Conservation (phyloP, 495 filamentous ascomycete genomes). For the Aspergillus haitiensis region DNA sequence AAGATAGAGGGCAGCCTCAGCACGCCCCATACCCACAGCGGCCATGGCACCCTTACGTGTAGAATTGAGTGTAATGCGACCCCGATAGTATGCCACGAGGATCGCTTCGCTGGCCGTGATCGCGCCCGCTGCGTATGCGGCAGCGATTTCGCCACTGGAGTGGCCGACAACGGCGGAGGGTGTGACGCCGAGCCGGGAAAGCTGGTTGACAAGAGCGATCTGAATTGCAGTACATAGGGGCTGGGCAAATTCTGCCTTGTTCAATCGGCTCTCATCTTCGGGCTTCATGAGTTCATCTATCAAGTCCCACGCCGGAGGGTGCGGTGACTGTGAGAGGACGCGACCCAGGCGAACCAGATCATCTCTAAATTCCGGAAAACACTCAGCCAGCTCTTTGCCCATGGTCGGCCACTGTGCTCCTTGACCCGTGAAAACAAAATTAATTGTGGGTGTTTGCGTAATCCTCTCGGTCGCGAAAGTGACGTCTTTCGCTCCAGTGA, state of each 20-base stretch:
- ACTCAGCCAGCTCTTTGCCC: neutral
- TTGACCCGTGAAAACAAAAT: constrained; percentile 12
- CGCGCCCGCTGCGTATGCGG: constrained; percentile 56
- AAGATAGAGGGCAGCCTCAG: constrained; percentile 25
- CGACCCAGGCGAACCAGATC: neutral
- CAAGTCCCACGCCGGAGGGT: neutral
- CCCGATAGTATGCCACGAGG: constrained; percentile 40
- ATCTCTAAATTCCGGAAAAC: neutral
- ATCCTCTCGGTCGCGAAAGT: neutral
- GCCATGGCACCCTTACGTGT: constrained; percentile 30
- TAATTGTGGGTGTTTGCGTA: neutral
- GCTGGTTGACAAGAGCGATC: constrained; percentile 48
- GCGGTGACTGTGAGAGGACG: neutral
- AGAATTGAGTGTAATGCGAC: constrained; percentile 6
- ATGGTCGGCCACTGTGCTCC: constrained; percentile 5
- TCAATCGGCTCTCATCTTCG: constrained; percentile 2
- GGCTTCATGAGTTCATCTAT: neutral
- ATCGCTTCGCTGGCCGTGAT: constrained; percentile 42
- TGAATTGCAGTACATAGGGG: constrained; percentile 52
- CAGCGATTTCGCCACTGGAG: constrained; percentile 64
- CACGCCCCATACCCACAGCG: constrained; percentile 48
- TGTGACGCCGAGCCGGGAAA: constrained; percentile 44
- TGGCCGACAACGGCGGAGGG: constrained; percentile 57
- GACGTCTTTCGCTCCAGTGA: neutral
- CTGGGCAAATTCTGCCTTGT: constrained; percentile 36